Evolutionary conservation across 2,329 filamentous ascomycete species (phyloP).

Genomic region (Graphilbum fragrans): DNA sequence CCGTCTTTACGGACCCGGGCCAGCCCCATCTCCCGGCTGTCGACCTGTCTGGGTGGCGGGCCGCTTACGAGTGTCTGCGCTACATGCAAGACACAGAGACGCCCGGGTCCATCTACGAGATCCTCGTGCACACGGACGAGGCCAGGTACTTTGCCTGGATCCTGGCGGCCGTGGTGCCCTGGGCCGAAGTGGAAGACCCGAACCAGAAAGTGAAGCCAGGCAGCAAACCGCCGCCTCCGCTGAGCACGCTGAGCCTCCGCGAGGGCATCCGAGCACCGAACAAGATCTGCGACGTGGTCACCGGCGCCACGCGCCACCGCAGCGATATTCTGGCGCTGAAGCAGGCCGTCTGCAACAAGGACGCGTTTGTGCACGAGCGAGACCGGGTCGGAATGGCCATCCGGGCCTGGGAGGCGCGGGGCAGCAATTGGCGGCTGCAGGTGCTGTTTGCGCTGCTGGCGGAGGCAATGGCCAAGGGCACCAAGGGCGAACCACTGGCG

Average conservation of each 20-base stretch:
- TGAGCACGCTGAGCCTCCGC: constrained; percentile 51
- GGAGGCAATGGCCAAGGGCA: constrained; percentile 25
- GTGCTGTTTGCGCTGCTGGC: constrained; percentile 55
- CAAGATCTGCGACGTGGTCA: constrained; percentile 56
- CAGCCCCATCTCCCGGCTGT: constrained; percentile 39
- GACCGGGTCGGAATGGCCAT: constrained; percentile 65
- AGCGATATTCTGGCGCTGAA: constrained; percentile 26
- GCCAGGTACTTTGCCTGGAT: constrained; percentile 67
- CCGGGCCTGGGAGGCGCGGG: constrained; percentile 52
- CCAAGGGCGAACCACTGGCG: background rate
- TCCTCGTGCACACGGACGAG: constrained; percentile 50
- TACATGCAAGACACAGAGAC: constrained; percentile 30
- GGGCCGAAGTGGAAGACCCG: constrained; percentile 38
- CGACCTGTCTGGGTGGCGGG: constrained; percentile 46
- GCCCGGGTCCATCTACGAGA: constrained; percentile 33
- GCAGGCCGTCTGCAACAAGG: constrained; percentile 30
- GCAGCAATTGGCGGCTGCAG: constrained; percentile 58
- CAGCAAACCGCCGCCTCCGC: constrained; percentile 28
- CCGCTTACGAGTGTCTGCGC: constrained; percentile 52
- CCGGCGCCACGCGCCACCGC: constrained; percentile 11
- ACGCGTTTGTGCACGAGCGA: constrained; percentile 35
- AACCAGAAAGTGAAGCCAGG: constrained; percentile 16
- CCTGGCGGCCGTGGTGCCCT: constrained; percentile 63
- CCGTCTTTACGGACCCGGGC: constrained; percentile 61
- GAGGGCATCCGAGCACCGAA: constrained; percentile 75